Base-by-base conservation (phyloP, 2,329 filamentous ascomycete genomes). In the Fusarium pseudonygamai region DNA sequence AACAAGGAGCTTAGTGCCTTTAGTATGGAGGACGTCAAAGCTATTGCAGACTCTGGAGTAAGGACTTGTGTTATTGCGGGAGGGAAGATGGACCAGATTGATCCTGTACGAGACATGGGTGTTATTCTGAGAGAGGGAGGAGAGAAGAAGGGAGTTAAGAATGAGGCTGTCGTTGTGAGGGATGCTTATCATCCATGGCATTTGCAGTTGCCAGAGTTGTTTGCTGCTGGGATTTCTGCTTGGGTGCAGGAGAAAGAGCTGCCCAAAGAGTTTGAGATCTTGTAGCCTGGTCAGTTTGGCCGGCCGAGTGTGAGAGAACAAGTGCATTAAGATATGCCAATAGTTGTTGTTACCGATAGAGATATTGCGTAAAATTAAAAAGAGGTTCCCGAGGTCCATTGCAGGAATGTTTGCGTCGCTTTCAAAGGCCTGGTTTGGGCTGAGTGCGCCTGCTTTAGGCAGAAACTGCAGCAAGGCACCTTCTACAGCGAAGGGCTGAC, bases 131-230 rank as follows among this genome's bases (percentile, higher is more conserved):
- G 32, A 32, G 32, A 49, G 16, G 50, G 58, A 30, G 58, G 69
- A 34, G 1, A 40, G 10, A 26, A 36, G 18, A 56, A 15, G 7
- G 55, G 55, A 10, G 30, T 66, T 3, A 4, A 34, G 22, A 73
- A 69, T 9, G 45, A 67, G 22, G 69, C 71, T 16, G 34, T 64
- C 7, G 69, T 73, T 26, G 69, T 73, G n/a, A 64, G 42, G 0
- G n/a, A 45, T 40, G 71, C 71, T 0, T 73, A 55, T 61, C 69
- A 73, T 13, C 71, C 69, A 2, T 73, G 71, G 71, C 70, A 73
- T 40, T 47, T 73, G 16, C 71, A 73, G 5, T 28, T 73, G 11
- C 69, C 71, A 11, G 61, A 59, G 15, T 20, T 73, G 20, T 73
- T 73, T 59, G 65, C 69, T 24, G 34, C 43, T 34, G 71, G 71